Conservation (phyloP, 2,329 filamentous ascomycete species). For the Cytospora leucostoma region DNA sequence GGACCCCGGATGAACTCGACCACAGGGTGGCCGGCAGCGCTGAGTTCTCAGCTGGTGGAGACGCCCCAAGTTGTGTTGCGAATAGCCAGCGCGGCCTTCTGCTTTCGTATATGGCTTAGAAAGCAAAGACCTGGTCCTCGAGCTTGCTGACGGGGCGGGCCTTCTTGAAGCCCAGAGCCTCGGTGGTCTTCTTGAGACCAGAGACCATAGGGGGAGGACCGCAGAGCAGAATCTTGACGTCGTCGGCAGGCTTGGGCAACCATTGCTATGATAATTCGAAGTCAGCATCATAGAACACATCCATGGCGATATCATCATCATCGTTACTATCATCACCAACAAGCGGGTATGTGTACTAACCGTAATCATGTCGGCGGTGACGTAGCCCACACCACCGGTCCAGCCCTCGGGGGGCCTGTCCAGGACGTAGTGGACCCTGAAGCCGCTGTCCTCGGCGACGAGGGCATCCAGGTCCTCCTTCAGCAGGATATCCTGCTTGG, state of each 20-base stretch:
- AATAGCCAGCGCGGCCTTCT: background rate
- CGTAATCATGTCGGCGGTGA: slow-evolving; percentile 93
- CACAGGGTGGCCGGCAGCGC: background rate
- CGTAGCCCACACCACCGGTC: slow-evolving; percentile 91
- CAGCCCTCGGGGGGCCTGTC: slow-evolving; percentile 94
- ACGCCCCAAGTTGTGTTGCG: background rate
- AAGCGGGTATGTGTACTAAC: slow-evolving; percentile 37
- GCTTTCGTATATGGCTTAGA: slow-evolving; percentile 52
- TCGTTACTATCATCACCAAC: too few relatives aligned
- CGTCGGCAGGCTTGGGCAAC: slow-evolving; percentile 77
- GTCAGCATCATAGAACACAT: background rate
- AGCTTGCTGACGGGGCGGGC: slow-evolving; percentile 95
- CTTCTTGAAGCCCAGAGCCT: slow-evolving; percentile 87
- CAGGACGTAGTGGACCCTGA: slow-evolving; percentile 91
- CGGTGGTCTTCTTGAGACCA: slow-evolving; percentile 94
- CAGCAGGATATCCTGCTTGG: slow-evolving; percentile 86
- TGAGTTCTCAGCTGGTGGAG: background rate
- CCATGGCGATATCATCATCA: background rate
- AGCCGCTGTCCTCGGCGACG: slow-evolving; percentile 72
- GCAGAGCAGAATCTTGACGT: slow-evolving; percentile 93
- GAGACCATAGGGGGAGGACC: slow-evolving; percentile 96
- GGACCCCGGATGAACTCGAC: background rate
- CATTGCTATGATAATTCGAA: slow-evolving; percentile 55
- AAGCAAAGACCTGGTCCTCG: slow-evolving; percentile 96
- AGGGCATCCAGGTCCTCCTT: slow-evolving; percentile 87